Evolutionary conservation across 805 yeast genomes (phyloP).

Genomic region (Vanderwaltozyma tropicalis): DNA sequence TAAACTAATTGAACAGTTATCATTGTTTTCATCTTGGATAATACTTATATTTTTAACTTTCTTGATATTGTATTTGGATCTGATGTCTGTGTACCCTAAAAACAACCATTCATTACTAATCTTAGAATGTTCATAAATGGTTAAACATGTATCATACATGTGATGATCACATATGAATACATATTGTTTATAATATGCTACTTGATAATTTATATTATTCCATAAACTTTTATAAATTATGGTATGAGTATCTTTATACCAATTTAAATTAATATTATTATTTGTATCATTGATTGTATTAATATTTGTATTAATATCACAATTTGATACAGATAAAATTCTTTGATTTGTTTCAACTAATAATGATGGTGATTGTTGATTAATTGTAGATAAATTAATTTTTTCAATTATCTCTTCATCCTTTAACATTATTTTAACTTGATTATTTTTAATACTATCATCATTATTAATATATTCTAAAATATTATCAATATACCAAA

Average conservation of each 20-base stretch:
- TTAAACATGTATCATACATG: slow-evolving; percentile 15
- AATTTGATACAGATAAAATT: slow-evolving; percentile 1
- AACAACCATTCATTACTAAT: slow-evolving; percentile 10
- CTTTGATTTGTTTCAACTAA: slow-evolving; percentile 4
- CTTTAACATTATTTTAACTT: slow-evolving; percentile 1
- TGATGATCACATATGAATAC: slow-evolving; percentile 10
- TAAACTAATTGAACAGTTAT: not conserved
- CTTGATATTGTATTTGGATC: slow-evolving; percentile 13
- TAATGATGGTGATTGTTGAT: not conserved
- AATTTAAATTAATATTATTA: too few relatives aligned
- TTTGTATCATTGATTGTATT: too few relatives aligned
- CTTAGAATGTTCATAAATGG: slow-evolving; percentile 7
- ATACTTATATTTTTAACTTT: slow-evolving; percentile 3
- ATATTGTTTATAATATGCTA: slow-evolving; percentile 1
- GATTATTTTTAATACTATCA: not conserved
- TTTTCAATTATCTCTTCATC: not conserved
- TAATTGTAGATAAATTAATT: not conserved
- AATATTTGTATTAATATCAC: not conserved
- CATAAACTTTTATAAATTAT: slow-evolving; percentile 1
- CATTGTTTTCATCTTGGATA: not conserved
- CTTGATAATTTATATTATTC: not conserved
- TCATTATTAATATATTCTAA: not conserved
- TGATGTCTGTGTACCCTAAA: slow-evolving; percentile 14
- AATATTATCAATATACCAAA: slow-evolving; percentile 5
- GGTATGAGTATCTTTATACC: slow-evolving; percentile 4